phyloP scores from a whole-genome alignment of 2,329 filamentous ascomycete species.

The Tolypocladium album region DNA sequence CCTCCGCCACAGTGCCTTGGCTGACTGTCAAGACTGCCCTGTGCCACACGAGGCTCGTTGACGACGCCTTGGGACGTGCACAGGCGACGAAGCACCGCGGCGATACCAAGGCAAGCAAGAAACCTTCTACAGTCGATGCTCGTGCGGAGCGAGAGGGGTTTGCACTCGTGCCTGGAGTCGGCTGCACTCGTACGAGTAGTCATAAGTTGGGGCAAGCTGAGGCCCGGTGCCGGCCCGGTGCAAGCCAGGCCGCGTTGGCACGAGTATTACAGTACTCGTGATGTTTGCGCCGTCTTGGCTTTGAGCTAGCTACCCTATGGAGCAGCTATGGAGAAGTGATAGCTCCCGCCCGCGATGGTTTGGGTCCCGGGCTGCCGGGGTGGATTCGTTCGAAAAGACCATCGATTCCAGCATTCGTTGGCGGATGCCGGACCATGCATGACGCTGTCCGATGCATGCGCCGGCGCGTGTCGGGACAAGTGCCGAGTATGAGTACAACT shows the following conservation, averaged over 20 bases:
- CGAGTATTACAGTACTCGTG: neutral
- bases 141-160: neutral
- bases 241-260: neutral
- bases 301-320: neutral
- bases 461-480: neutral
- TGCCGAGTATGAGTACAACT: neutral
- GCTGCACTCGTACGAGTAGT: neutral
- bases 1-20: neutral
- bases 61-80: neutral
- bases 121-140: neutral
- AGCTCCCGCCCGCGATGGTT: neutral
- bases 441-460: neutral
- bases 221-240: neutral
- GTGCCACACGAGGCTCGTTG: neutral
- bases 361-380: neutral
- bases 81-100: neutral
- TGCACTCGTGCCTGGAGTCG: neutral
- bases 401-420: neutral
- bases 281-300: neutral
- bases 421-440: neutral
- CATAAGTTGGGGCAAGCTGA: neutral
- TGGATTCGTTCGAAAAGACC: neutral
- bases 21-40: too few relatives aligned
- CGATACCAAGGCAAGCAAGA: neutral
- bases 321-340: neutral